phyloP scores from a whole-genome alignment of 176 grass and related monocot species.

The Phyllostachys edulis region DNA sequence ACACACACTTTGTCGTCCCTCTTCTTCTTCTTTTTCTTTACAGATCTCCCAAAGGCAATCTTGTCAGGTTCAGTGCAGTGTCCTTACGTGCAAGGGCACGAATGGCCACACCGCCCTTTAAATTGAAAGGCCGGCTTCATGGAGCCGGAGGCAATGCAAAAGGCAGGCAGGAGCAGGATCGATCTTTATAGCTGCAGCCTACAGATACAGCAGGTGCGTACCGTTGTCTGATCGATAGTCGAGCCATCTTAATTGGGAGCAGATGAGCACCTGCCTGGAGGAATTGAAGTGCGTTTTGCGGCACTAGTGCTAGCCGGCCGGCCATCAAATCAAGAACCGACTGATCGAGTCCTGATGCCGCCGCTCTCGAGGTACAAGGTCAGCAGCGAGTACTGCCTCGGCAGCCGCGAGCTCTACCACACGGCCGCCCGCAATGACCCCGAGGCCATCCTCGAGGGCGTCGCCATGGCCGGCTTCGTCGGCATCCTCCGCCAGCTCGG shows the following conservation, averaged over 20 bases:
- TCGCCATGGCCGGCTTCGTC: slow-evolving; percentile 53
- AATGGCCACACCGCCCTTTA: not conserved
- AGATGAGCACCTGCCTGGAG: not conserved
- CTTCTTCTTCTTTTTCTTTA: no score
- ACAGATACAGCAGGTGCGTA: no score
- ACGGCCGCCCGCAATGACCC: slow-evolving; percentile 31
- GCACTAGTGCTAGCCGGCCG: no score
- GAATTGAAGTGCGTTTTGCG: no score
- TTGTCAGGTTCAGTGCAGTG: no score
- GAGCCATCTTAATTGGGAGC: not conserved
- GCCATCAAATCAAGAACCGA: not conserved
- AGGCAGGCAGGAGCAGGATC: no score
- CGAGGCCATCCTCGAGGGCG: slow-evolving; percentile 44
- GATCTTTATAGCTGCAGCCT: no score
- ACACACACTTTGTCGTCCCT: no score
- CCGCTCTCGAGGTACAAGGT: not conserved
- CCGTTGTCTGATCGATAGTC: no score
- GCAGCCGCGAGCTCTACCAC: slow-evolving; percentile 17
- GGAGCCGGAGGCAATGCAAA: no score
- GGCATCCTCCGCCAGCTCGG: slow-evolving; percentile 70
- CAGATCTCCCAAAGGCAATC: not conserved
- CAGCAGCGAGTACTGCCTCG: slow-evolving; percentile 43
- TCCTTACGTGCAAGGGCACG: not conserved
- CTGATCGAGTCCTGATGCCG: not conserved
- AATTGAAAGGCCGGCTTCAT: no score